Evolutionary conservation across 1,284 basidiomycete species (phyloP), one percentile per base, ranked within the genome.

Genomic region (Sporisorium reilianum): DNA sequence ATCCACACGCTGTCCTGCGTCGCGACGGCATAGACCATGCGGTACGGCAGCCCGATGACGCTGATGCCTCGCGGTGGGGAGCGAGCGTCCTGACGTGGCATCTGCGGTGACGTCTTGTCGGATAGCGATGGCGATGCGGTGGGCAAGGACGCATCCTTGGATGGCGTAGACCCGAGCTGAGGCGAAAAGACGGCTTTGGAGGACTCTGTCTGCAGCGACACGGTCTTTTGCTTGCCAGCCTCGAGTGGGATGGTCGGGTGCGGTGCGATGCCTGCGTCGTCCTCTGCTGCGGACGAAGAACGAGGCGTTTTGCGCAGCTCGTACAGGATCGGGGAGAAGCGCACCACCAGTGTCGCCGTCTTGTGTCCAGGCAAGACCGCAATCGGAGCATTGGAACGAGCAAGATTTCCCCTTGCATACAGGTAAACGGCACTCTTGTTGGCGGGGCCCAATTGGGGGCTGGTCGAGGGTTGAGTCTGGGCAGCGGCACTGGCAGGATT

Each of bases 361-460:
- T 95, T 95, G 87, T 98, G 94, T 0, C 97, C 97, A 0, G 97
- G 95, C 3, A 99, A 88, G 81, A 95, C 94, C 2, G 95, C 96
- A 60, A 99, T 91, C 0, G 97, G 96, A 0, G 93, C 90, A 49
- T 93, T 89, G 1, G 77, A 73, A 5, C 67, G 66, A 6, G 61
- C 49, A 12, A 99, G 92, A 85, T 96, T 97, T 22, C 93, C 93
- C 34, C 96, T 90, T 5, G 94, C 94, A 86, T 99, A 99, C 78
- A 99, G 93, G 86, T 93, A 98, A 18, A 98, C 96, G 0, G 94
- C 88, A 16, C 88, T 88, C 74, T 86, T 87, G 44, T 86, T 81
- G 68, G 86, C 84, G 22, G 64, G 57, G 23, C 67, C 64, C 28
- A 46, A n/a, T 40, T 70, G 67, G 22, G 67, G 57, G 36, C 57